Conservation (phyloP, 2,329 filamentous ascomycete genomes). For the Fusarium pseudograminearum region DNA sequence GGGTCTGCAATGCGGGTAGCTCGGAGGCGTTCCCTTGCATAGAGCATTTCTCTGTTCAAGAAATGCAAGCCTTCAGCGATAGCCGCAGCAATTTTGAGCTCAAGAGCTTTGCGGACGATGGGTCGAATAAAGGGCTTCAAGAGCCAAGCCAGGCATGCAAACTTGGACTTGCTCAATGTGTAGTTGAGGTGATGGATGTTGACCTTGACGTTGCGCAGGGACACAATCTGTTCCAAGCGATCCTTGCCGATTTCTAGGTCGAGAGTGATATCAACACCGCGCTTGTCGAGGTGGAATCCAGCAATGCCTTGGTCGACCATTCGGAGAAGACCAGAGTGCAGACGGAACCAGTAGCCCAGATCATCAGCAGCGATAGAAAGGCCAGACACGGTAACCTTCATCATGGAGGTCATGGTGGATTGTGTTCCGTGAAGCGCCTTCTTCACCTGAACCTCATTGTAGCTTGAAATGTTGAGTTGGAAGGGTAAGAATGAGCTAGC, state of each 20-base stretch:
- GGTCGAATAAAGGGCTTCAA: conserved; percentile 87
- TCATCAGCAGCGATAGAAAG: conserved; percentile 87
- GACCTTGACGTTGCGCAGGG: conserved; percentile 80
- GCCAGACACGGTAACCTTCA: conserved; percentile 84
- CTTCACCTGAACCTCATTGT: conserved; percentile 87
- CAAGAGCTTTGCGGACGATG: conserved; percentile 81
- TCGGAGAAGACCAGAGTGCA: conserved; percentile 79
- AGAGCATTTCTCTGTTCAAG: conserved; percentile 87
- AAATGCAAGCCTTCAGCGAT: conserved; percentile 77
- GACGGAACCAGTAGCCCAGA: conserved; percentile 88
- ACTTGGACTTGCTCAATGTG: conserved; percentile 77
- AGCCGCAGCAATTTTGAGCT: conserved; percentile 78
- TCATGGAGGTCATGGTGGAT: conserved; percentile 73
- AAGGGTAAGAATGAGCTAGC: conserved; percentile 90
- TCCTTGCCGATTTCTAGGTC: conserved; percentile 87
- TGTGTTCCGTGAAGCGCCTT: conserved; percentile 76
- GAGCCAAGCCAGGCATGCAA: conserved; percentile 83
- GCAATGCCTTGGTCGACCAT: conserved; percentile 87
- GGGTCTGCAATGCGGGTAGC: conserved; percentile 86
- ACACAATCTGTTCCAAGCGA: conserved; percentile 82
- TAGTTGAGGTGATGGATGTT: conserved; percentile 90
- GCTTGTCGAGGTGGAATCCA: conserved; percentile 85
- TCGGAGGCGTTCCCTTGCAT: conserved; percentile 85
- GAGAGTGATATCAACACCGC: conserved; percentile 86
- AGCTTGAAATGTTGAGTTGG: conserved; percentile 81